These are phyloP conservation scores for Aureobasidium subglaciale DNA, from an alignment of 2,329 filamentous ascomycete genomes.

Conservation along the genomic window DNA sequence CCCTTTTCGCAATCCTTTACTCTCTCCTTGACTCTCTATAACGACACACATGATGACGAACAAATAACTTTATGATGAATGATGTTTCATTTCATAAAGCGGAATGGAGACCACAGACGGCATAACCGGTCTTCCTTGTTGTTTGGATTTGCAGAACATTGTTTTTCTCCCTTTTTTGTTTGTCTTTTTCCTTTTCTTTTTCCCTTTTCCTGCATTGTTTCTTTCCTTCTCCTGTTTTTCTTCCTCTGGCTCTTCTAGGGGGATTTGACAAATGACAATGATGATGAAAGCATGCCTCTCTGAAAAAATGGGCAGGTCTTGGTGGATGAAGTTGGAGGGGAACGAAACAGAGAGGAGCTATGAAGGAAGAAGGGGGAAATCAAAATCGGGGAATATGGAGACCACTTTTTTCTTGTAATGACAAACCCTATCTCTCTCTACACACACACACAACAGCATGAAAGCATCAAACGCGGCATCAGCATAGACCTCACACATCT, in stretches of 20 bases:
- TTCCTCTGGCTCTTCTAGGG: background rate
- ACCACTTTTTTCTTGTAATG: conserved; percentile 1
- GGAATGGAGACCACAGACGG: background rate
- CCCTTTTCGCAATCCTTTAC: background rate
- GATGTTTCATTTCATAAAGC: conserved; percentile 16
- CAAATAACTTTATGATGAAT: conserved; percentile 16
- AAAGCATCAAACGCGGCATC: background rate
- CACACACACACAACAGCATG: background rate
- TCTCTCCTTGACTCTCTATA: conserved; percentile 6
- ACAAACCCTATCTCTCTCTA: background rate
- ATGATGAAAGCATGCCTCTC: conserved; percentile 1
- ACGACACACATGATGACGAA: conserved; percentile 16
- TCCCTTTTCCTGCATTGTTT: background rate
- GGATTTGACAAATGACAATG: background rate
- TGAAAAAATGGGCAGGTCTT: background rate
- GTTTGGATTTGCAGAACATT: conserved; percentile 11
- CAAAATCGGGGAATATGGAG: background rate
- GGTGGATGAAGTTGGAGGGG: background rate
- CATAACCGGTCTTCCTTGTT: conserved; percentile 10
- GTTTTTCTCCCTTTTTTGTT: background rate
- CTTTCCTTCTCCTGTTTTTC: background rate
- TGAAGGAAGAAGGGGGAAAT: background rate
- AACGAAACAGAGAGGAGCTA: background rate
- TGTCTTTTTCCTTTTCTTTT: background rate
- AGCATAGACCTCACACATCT: background rate